Base-by-base conservation (phyloP, 352 stramenopile species). In the Phytophthora syringae region DNA sequence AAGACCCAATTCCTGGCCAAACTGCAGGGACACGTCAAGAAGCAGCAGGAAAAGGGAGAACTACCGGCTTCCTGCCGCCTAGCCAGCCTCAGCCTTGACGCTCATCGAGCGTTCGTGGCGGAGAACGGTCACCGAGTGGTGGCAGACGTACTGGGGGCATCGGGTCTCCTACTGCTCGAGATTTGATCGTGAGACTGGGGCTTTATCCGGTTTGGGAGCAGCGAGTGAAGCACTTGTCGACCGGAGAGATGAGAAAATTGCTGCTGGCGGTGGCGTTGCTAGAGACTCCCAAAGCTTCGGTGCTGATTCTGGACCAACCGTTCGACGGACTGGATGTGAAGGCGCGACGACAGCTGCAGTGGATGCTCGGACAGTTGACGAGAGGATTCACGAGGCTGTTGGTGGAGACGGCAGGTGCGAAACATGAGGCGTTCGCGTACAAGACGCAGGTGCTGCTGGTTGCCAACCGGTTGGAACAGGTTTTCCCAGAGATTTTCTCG, bases 271-370 rank as follows among this genome's bases (percentile, higher is more conserved):
- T 88, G 34, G 86, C 92, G 21, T 70, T 98, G 22, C 77, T 96
- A 7, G 61, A 78, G 18, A 82, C 81, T 24, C 94, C 94, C 1
- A 73, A 70, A 44, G 79, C 76, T 7, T 78, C 77, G 6, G 74
- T 98, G 28, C 64, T 98, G 57, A 66, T 98, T 56, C 54, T 98
- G 18, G 94, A 98, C 64, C 95, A 98, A 72, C 90, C 92, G 25
- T 97, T 97, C 70, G 94, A 98, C 54, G 94, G 94, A 1, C 75
- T 98, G n/a, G 94, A 98, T 72, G 80, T 91, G 10, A 74, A 81
- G 3, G 92, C 88, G 24, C 74, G 92, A 11, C 59, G 71, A 48
- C 83, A 93, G 47, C 67, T 98, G 27, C 75, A 87, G 56, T 92
- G 92, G 70, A 88, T 98, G 67, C 73, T 98, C 2, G 76, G 79